Evolutionary conservation across 1,284 basidiomycete genomes (phyloP), one percentile per base, ranked within the genome.

Genomic region (Somion occarium): DNA sequence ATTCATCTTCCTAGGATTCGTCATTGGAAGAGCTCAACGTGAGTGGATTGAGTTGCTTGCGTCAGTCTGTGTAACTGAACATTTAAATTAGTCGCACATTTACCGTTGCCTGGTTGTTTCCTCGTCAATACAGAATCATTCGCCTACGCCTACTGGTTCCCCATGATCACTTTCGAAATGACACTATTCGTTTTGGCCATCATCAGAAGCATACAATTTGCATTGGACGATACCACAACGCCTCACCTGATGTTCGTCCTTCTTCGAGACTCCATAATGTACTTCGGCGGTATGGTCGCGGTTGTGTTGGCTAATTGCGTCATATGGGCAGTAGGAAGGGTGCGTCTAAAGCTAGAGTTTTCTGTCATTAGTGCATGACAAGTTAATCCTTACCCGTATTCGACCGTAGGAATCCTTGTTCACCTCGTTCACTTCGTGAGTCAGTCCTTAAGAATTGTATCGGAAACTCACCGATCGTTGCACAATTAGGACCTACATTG

Each of bases 261-360:
- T 15, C 23, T 48, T 3, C 13, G 46, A 12, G 46, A 48, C 30
- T 48, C 46, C 7, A 37, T 48, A 23, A n/a, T 48, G 3, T 48
- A 19, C 37, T 48, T 48, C 23, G 46, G 19, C 3, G 19, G 19
- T 20, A 34, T 48, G 4, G n/a, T 48, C 11, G 46, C 46, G n/a
- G 46, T 48, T 9, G 27, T 38, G n/a, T 20, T 48, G 46, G 19
- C 24, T 9, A 48, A 48, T 39, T 48, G 46, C 27, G 15, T 48
- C 20, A 11, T 48, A 4, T 48, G 46, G 46, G 46, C 46, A 18
- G n/a, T 11, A 13, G 24, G 37, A 7, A 39, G 27, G 11, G 46
- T 48, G 23, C 11, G 46, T 39, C 30, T 7, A 7, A 34, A 7
- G 15, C 30, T 7, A 7, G 30, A 15, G 7, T 34, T 34, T 34